Evolutionary conservation across 2,329 filamentous ascomycete species (phyloP).

Genomic region (Cladosporium halotolerans): DNA sequence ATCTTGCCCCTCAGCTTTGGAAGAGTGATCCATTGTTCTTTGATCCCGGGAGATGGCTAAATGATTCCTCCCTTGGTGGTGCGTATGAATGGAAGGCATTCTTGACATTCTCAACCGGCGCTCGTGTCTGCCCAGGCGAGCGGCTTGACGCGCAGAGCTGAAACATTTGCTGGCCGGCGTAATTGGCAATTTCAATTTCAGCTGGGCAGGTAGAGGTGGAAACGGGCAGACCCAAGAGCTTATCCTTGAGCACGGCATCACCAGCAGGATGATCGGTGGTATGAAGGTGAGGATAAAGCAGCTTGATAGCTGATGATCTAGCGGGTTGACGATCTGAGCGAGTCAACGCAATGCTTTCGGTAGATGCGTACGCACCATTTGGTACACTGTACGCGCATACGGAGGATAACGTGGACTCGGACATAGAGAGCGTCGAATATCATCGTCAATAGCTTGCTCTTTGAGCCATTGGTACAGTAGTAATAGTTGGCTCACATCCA

Average conservation of each 20-base stretch:
- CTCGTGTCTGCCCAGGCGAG: constrained; percentile 28
- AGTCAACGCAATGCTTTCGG: too few species aligned
- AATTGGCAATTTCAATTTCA: constrained; percentile 18
- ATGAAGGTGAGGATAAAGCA: constrained; percentile 8
- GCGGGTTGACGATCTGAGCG: too few species aligned
- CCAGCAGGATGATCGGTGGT: constrained; percentile 11
- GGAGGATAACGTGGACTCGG: too few species aligned
- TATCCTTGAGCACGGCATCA: constrained; percentile 11
- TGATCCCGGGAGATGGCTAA: constrained; percentile 42
- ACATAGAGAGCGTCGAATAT: too few species aligned
- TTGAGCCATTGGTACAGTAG: too few species aligned
- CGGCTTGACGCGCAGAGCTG: constrained; percentile 24
- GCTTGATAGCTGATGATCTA: not conserved
- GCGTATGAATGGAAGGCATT: constrained; percentile 10
- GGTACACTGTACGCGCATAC: too few species aligned
- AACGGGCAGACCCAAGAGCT: constrained; percentile 11
- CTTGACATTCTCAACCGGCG: constrained; percentile 40
- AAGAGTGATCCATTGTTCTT: constrained; percentile 37
- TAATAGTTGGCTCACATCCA: too few species aligned
- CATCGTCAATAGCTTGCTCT: too few species aligned
- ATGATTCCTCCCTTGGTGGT: constrained; percentile 38
- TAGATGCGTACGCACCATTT: too few species aligned
- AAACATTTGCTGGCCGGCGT: constrained; percentile 22
- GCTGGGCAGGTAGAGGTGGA: constrained; percentile 1
- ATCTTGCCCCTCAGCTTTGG: constrained; percentile 39